Evolutionary conservation across 225 moss, liverwort and hornwort genomes (phyloP), one percentile per base, ranked within the genome.

Genomic region (Antitrichia curtipendula): DNA sequence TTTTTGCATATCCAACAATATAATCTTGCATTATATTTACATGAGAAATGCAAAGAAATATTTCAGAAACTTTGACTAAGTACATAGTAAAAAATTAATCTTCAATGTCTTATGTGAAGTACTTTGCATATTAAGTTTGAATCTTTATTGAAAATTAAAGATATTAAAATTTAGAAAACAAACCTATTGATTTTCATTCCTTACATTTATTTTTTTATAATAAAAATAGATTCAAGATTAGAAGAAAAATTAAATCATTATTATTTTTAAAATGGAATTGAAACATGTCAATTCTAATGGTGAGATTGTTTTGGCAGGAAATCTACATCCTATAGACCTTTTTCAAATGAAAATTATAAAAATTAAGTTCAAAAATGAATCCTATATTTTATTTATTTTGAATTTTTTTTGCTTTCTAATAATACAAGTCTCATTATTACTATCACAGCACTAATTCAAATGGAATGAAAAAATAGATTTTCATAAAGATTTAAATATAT

Each of bases 381-480:
- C 5, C 2, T 1, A 20, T 32, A 32, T 12, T 0, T 20, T 43
- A 71, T 71, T 71, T 71, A 5, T 3, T 19, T 19, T 12, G 7
- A 32, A 73, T 11, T 31, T 73, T 12, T 20, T 4, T 12, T 74
- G 5, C 1, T 32, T 50, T 0, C 3, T 2, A 32, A 13, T 0
- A 50, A 74, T 32, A 74, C 7, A 45, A 74, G 7, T 49, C 8
- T 74, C 5, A 20, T 32, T 12, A 11, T 12, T 18, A 32, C 12
- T 74, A 12, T 49, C 1, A 20, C 32, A 20, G 47, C 1, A 17
- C 18, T 29, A 17, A 72, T 45, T 29, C 45, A 43, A 29, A 45
- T 72, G 10, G 2, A 73, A 31, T 29, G 7, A 19, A 11, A 31
- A 11, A 31, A 0, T 0, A n/a, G n/a, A n/a, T 19, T 31, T 49